Conservation (phyloP, 306 rosid species). For the Castanea mollissima region DNA sequence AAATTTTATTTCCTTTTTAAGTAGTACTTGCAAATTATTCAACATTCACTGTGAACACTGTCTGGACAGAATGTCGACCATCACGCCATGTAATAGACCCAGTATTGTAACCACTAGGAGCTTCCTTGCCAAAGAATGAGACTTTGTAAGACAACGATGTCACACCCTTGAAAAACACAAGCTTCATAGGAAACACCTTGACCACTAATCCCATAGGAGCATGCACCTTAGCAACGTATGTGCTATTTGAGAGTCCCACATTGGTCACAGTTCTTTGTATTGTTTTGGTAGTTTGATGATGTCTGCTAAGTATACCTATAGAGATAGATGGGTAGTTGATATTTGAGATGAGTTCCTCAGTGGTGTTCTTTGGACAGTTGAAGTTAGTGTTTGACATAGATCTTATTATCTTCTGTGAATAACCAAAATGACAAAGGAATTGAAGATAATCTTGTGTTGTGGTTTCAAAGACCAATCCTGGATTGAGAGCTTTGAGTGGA, state of each 20-base stretch:
- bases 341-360: slow-evolving; percentile 65
- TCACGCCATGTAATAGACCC: slow-evolving; percentile 82
- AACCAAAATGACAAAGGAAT: slow-evolving; percentile 82
- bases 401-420: slow-evolving; percentile 50
- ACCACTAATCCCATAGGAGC: slow-evolving; percentile 65
- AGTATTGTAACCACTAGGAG: slow-evolving; percentile 68
- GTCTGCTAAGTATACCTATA: slow-evolving; percentile 42
- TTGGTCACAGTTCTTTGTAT: slow-evolving; percentile 75
- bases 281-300: slow-evolving; percentile 33
- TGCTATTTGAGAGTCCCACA: slow-evolving; percentile 61
- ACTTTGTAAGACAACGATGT: slow-evolving; percentile 50
- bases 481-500: slow-evolving; percentile 74
- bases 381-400: slow-evolving; percentile 59
- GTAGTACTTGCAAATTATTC: slow-evolving; percentile 22
- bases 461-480: slow-evolving; percentile 82
- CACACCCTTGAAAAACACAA: slow-evolving; percentile 48
- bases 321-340: slow-evolving; percentile 93
- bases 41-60: slow-evolving; percentile 67
- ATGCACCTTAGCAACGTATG: slow-evolving; percentile 61
- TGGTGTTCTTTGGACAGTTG: slow-evolving; percentile 62
- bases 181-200: slow-evolving; percentile 57
- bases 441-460: slow-evolving; percentile 45
- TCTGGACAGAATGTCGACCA: slow-evolving; percentile 61
- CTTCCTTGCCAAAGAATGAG: slow-evolving; percentile 60
- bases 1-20: not conserved